Evolutionary conservation across 1,284 basidiomycete species (phyloP), one percentile per base, ranked within the genome.

Genomic region (Melampsora larici-populina): DNA sequence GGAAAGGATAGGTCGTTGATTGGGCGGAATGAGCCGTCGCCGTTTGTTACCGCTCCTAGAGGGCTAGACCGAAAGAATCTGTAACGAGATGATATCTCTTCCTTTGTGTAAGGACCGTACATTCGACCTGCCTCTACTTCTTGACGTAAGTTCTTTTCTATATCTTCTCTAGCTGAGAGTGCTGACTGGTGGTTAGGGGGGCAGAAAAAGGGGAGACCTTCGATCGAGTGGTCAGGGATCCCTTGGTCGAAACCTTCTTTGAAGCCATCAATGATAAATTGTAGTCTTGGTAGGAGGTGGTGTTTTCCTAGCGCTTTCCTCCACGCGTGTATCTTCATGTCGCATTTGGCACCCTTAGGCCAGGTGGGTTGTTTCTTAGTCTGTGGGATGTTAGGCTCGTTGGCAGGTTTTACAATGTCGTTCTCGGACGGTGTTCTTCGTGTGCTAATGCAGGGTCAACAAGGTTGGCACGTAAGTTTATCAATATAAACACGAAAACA

Each of bases 301-400:
- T 18, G 21, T 48, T 68, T 46, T 13, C 4, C 15, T 21, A 68
- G 29, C 3, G 36, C 66, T 2, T 43, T 18, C 1, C 29, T 18
- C 66, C 66, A 68, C 36, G n/a, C 15, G 1, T 40, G 9, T 3
- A 68, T 46, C 9, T 68, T 48, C 66, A 68, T 68, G n/a, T 68
- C 66, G 18, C 66, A 68, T 46, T 21, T 29, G 1, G 9, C 36
- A 9, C 36, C 36, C 36, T 36, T 36, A 36, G 36, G 36, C 36
- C 36, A 36, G 9, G 36, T 36, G 36, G n/a, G n/a, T n/a, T n/a
- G 36, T 36, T 36, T 3, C 36, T 36, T 36, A 9, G 36, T 36
- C 36, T 36, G 36, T 36, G 36, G n/a, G n/a, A n/a, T n/a, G n/a
- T n/a, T n/a, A n/a, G n/a, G n/a, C n/a, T n/a, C n/a, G n/a, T n/a